These are phyloP conservation scores for Symbiodinium natans DNA, from an alignment of 73 alveolate species.

Conservation along the genomic window DNA sequence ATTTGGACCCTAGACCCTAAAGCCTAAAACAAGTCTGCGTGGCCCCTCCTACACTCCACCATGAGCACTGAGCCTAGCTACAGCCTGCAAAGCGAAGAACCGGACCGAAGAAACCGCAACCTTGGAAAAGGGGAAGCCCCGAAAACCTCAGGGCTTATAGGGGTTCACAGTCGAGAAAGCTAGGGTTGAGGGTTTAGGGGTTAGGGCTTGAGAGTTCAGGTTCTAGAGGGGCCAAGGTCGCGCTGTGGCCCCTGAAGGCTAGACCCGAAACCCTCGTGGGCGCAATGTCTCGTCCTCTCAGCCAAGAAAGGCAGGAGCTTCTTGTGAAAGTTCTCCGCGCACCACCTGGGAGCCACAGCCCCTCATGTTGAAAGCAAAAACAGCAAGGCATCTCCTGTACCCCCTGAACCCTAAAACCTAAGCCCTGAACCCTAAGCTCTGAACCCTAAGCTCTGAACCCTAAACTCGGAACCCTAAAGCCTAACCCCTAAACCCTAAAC, in stretches of 20 bases:
- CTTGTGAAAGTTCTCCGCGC: slow-evolving; percentile 86
- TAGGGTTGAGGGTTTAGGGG: background rate
- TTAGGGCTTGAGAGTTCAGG: background rate
- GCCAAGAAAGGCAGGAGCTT: slow-evolving; percentile 61
- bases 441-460: too few species aligned
- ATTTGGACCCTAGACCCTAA: too few species aligned
- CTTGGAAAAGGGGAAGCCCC: too few species aligned
- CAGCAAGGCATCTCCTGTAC: too few species aligned
- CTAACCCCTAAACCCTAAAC: background rate
- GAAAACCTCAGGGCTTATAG: too few species aligned
- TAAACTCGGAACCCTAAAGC: too few species aligned
- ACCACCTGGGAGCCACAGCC: slow-evolving; percentile 22
- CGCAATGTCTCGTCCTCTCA: background rate
- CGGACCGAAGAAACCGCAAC: background rate
- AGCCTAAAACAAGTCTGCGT: background rate
- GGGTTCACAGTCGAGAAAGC: too few species aligned
- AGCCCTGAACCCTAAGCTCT: too few species aligned
- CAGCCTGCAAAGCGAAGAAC: background rate
- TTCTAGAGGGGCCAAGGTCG: background rate
- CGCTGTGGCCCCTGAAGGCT: background rate
- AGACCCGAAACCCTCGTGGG: background rate
- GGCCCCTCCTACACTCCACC: too few species aligned
- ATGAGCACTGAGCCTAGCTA: background rate
- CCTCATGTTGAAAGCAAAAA: background rate
- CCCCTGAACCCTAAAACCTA: background rate